A percentile compares a stretch with the other conserved stretches of the same genome.
Conservation (phyloP, 2,329 filamentous ascomycete genomes). For the Alternaria burnsii region DNA sequence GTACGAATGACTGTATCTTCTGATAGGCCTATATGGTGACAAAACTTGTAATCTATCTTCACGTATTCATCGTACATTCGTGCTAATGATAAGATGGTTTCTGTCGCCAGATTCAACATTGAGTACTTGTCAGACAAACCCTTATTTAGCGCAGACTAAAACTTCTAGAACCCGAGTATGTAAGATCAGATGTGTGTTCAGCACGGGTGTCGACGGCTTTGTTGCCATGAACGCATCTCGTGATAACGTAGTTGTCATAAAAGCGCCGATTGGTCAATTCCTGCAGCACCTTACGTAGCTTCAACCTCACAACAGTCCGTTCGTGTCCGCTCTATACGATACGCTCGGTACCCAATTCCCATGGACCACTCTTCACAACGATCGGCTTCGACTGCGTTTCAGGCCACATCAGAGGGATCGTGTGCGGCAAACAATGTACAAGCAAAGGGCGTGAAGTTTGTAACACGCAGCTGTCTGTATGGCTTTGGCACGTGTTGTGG, state of each 20-base stretch:
- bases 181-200: constrained; percentile 15
- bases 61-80: neutral
- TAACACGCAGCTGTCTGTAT: constrained; percentile 3
- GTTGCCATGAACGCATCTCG: constrained; percentile 7
- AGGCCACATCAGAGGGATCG: neutral
- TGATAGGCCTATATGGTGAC: neutral
- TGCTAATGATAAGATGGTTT: neutral
- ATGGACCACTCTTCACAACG: neutral
- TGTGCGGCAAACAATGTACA: neutral
- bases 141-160: neutral
- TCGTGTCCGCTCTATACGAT: neutral
- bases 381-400: neutral
- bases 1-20: neutral
- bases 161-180: neutral
- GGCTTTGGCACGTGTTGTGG: constrained; percentile 22
- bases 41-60: neutral
- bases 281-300: constrained; percentile 31
- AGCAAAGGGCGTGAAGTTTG: constrained; percentile 23
- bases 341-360: constrained; percentile 3
- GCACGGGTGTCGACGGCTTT: constrained; percentile 43
- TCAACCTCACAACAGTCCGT: constrained; percentile 11
- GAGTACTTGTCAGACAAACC: neutral
- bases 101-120: neutral
- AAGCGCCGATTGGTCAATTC: constrained; percentile 29
- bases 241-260: constrained; percentile 16